These are phyloP conservation scores for Acacia confusa DNA, from an alignment of 306 rosid species.

Conservation along the genomic window DNA sequence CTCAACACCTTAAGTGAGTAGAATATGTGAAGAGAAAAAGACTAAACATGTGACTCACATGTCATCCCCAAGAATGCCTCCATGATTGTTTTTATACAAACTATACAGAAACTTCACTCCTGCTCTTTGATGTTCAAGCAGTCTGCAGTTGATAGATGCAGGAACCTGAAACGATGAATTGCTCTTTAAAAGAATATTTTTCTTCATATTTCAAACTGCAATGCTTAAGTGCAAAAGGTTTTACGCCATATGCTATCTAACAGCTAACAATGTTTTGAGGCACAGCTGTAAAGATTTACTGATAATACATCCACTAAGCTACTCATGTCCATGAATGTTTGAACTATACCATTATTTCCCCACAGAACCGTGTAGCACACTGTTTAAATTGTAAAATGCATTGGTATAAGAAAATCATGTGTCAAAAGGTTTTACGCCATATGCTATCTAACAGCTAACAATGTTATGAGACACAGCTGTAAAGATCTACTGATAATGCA, in stretches of 20 bases:
- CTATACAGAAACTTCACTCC: constrained; percentile 77
- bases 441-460: neutral
- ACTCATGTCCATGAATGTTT: constrained; percentile 10
- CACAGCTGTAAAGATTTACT: neutral
- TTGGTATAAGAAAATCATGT: neutral
- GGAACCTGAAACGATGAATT: constrained; percentile 66
- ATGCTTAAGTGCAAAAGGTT: constrained; percentile 5
- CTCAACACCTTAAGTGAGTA: neutral
- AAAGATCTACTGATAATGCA: neutral
- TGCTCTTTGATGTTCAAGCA: constrained; percentile 87
- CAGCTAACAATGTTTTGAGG: neutral
- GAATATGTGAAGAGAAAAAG: neutral
- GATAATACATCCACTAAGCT: neutral
- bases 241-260: neutral
- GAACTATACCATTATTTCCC: neutral
- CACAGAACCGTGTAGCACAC: neutral
- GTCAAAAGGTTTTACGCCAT: neutral
- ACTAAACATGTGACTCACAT: constrained; percentile 60
- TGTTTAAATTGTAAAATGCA: neutral
- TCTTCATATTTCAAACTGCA: constrained; percentile 23
- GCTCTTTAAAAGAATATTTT: constrained; percentile 10
- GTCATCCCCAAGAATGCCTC: constrained; percentile 98
- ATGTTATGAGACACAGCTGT: neutral
- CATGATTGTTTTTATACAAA: constrained; percentile 80
- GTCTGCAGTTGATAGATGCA: constrained; percentile 84